These are phyloP conservation scores for Colletotrichum incanum DNA, from an alignment of 2,329 filamentous ascomycete genomes.

Conservation along the genomic window DNA sequence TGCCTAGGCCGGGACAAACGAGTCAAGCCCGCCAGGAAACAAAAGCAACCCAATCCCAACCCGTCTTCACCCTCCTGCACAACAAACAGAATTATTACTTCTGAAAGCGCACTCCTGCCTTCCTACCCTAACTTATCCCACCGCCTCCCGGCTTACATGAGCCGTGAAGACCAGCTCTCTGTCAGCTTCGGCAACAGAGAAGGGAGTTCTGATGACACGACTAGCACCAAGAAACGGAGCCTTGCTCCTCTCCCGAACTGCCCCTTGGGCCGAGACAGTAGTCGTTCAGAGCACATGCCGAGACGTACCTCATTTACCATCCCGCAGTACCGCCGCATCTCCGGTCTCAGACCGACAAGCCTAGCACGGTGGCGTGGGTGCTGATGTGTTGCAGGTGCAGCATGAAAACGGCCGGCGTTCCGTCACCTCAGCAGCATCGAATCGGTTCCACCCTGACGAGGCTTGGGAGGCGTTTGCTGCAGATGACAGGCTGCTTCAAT, in stretches of 20 bases:
- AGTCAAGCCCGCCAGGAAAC: conserved; percentile 33
- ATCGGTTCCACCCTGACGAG: conserved; percentile 21
- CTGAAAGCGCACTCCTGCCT: conserved; percentile 5
- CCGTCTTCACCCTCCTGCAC: conserved; percentile 32
- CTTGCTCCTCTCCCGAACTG: conserved; percentile 13
- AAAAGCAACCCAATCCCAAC: conserved; percentile 28
- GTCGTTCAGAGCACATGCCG: conserved; percentile 24
- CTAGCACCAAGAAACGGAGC: conserved; percentile 29
- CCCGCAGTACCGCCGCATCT: conserved; percentile 28
- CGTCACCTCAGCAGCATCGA: conserved; percentile 32
- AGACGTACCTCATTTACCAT: conserved; percentile 21
- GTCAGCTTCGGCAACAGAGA: conserved; percentile 31
- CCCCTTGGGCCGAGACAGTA: conserved; percentile 13
- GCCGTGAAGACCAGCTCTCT: conserved; percentile 25
- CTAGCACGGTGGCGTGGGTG: conserved; percentile 28
- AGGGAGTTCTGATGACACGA: conserved; percentile 28
- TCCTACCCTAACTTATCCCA: conserved; percentile 14
- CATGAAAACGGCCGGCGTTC: conserved; percentile 40
- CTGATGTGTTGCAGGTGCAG: conserved; percentile 32
- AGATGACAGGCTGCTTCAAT: conserved; percentile 34
- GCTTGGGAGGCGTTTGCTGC: conserved; percentile 25
- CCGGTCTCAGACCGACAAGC: conserved; percentile 28
- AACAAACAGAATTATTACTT: conserved; percentile 15
- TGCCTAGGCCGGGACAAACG: conserved; percentile 22
- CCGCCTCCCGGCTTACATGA: conserved; percentile 27